Evolutionary conservation across 352 stramenopile species (phyloP).

Genomic region (Globisporangium megalacanthum): DNA sequence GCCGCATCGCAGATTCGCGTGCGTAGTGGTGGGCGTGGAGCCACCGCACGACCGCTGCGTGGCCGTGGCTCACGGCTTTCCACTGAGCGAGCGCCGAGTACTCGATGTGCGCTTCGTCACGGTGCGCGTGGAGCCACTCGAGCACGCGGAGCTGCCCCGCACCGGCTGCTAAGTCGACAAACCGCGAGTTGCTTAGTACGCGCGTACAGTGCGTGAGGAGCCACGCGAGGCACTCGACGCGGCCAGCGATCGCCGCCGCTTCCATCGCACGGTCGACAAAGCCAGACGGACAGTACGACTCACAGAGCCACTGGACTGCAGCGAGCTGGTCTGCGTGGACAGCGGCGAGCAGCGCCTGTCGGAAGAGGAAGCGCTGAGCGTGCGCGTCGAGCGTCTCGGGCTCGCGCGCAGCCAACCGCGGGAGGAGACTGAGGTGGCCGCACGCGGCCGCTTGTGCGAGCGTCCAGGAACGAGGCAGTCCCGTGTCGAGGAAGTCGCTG

Average conservation of each 20-base stretch:
- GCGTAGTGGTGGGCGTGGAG: conserved; percentile 6
- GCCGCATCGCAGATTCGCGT: conserved; percentile 2
- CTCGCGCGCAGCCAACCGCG: neutral
- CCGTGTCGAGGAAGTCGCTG: conserved; percentile 7
- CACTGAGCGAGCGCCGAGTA: conserved; percentile 8
- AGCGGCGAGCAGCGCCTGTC: neutral
- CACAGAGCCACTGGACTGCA: conserved; percentile 14
- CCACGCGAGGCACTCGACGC: conserved; percentile 13
- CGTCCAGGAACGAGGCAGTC: conserved; percentile 4
- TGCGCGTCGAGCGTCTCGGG: neutral
- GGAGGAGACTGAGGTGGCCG: conserved; percentile 1
- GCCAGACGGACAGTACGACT: conserved; percentile 4
- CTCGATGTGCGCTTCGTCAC: neutral
- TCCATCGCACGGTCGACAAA: conserved; percentile 14
- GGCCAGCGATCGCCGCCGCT: conserved; percentile 6
- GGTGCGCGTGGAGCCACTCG: conserved; percentile 16
- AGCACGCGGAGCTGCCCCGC: conserved; percentile 9
- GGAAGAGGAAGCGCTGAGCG: conserved; percentile 5
- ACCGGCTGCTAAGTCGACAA: conserved; percentile 7
- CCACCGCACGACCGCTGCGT: conserved; percentile 8
- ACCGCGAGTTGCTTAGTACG: conserved; percentile 11
- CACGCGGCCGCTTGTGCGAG: conserved; percentile 1
- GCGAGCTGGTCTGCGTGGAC: conserved; percentile 3
- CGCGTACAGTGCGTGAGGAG: conserved; percentile 2
- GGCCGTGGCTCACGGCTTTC: conserved; percentile 10